phyloP scores from a whole-genome alignment of 129 eudicot genomes.

The Centrapalus pauciflorus region DNA sequence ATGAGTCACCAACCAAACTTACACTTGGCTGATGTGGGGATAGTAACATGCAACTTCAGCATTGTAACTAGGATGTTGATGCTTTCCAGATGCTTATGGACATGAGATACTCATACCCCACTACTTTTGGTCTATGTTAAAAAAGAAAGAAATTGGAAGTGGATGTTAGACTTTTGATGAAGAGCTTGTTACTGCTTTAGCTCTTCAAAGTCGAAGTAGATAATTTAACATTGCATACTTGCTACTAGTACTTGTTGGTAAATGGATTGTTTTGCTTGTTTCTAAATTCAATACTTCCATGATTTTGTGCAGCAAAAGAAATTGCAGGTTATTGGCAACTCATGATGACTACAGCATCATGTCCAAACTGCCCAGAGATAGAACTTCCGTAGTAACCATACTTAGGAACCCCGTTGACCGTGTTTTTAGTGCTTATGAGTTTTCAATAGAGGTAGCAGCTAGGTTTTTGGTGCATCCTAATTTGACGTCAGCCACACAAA shows the following conservation, averaged over 20 bases:
- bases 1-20: no score
- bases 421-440: constrained; percentile 89
- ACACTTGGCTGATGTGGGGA: no score
- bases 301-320: constrained; percentile 56
- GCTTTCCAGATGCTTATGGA: no score
- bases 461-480: constrained; percentile 88
- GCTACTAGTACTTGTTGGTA: neutral
- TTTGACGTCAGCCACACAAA: constrained; percentile 62
- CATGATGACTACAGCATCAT: constrained; percentile 96
- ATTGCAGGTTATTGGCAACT: constrained; percentile 73
- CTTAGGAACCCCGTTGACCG: constrained; percentile 92
- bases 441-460: constrained; percentile 92
- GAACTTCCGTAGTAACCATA: constrained; percentile 80
- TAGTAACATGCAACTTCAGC: no score
- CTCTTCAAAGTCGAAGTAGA: neutral
- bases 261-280: neutral
- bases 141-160: no score
- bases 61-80: no score
- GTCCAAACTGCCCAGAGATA: constrained; percentile 73
- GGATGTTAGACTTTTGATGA: no score
- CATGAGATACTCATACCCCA: no score
- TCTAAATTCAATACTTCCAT: neutral
- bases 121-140: no score
- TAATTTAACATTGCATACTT: neutral
- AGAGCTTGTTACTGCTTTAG: neutral